Conservation (phyloP, 305 asterid genomes). For the Solanum hybrid region DNA sequence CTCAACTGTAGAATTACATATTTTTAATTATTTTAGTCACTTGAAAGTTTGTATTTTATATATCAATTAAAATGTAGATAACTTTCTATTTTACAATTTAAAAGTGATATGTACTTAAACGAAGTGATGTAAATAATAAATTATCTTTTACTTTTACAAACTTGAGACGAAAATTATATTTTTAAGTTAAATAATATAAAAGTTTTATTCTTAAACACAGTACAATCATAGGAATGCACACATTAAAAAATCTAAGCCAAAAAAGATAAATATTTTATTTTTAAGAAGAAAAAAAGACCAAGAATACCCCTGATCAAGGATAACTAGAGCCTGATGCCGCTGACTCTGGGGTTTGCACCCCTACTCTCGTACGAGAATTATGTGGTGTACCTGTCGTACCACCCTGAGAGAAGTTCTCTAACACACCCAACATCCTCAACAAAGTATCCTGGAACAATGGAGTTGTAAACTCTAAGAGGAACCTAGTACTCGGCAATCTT, state of each 20-base stretch:
- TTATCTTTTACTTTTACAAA: background rate
- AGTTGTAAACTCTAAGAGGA: background rate
- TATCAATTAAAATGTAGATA: background rate
- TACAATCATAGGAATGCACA: background rate
- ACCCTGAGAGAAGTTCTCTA: background rate
- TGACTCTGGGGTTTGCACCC: background rate
- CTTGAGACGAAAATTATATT: background rate
- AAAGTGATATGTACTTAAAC: background rate
- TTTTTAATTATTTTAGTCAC: background rate
- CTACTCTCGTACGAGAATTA: background rate
- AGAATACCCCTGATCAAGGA: background rate
- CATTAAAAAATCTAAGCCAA: background rate
- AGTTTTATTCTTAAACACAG: background rate
- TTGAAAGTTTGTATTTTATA: background rate
- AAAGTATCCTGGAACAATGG: background rate
- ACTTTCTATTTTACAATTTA: no score
- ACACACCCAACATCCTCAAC: background rate
- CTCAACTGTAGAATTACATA: background rate
- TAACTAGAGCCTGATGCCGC: background rate
- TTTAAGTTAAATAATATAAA: background rate
- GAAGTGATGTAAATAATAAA: background rate
- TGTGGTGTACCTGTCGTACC: background rate
- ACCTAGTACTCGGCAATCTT: background rate
- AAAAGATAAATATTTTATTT: no score
- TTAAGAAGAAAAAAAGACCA: background rate